These are phyloP conservation scores for Alternaria infectoria DNA, from an alignment of 2,329 filamentous ascomycete genomes.

Conservation along the genomic window DNA sequence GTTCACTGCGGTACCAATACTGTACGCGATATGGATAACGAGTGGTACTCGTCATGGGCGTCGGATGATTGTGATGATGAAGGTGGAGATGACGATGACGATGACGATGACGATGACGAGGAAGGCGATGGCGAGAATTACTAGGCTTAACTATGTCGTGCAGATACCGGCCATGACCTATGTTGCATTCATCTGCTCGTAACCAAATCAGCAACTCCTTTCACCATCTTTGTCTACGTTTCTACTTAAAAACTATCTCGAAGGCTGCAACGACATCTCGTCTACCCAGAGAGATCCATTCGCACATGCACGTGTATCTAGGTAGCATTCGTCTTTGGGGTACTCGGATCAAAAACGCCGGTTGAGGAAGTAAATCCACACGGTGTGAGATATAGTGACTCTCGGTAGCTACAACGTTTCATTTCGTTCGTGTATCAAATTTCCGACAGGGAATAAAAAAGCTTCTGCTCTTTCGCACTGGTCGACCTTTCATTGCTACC, in stretches of 20 bases:
- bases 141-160: not conserved
- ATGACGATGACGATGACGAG: not conserved
- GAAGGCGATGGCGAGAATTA: not conserved
- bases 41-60: not conserved
- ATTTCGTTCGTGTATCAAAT: not conserved
- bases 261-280: not conserved
- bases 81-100: not conserved
- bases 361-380: not conserved
- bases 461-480: not conserved
- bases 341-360: not conserved
- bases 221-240: not conserved
- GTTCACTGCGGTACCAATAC: conserved; percentile 15
- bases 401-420: not conserved
- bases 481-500: not conserved
- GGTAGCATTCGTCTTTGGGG: not conserved
- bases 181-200: not conserved
- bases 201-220: not conserved
- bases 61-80: not conserved
- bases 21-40: not conserved
- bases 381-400: not conserved
- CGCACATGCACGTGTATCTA: not conserved
- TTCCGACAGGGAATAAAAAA: rapidly evolving
- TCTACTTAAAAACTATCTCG: not conserved
- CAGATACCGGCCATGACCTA: not conserved
- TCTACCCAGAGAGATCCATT: not conserved